phyloP scores from a whole-genome alignment of 169 alveolate genomes.

The Eimeria maxima region DNA sequence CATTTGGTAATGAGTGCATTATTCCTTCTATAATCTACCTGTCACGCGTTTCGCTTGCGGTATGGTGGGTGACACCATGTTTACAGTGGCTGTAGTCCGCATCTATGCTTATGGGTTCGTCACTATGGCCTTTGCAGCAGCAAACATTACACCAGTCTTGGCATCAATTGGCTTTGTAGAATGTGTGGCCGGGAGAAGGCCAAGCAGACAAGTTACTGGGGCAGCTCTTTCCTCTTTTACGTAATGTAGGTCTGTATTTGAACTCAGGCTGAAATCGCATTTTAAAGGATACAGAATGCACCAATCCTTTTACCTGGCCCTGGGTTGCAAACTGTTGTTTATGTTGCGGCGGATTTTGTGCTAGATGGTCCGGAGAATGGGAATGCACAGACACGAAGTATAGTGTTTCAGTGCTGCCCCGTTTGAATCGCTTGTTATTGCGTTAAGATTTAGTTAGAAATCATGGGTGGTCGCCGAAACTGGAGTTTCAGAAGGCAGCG shows the following conservation, averaged over 20 bases:
- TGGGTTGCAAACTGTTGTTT: too few relatives aligned
- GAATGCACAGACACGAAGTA: too few relatives aligned
- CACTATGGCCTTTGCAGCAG: background rate
- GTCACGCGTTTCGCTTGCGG: background rate
- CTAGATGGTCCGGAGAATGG: too few relatives aligned
- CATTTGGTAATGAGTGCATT: background rate
- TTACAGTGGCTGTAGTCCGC: background rate
- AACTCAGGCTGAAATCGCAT: background rate
- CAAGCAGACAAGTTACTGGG: background rate
- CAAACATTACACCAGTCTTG: background rate
- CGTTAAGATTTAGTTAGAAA: background rate
- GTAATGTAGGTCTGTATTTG: background rate
- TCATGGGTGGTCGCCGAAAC: too few relatives aligned
- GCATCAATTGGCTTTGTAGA: background rate
- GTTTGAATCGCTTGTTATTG: too few relatives aligned
- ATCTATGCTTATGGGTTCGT: background rate
- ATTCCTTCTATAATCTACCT: background rate
- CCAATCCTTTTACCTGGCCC: too few relatives aligned
- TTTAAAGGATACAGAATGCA: too few relatives aligned
- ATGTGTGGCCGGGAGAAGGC: background rate
- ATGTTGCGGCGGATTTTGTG: too few relatives aligned
- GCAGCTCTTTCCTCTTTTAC: too few relatives aligned
- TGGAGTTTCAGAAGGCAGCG: too few relatives aligned
- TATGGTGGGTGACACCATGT: background rate
- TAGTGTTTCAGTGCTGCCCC: too few relatives aligned